Evolutionary conservation across 371 early-diverging fungal genomes (phyloP), one percentile per base, ranked within the genome.

Genomic region (Mortierella sp.): DNA sequence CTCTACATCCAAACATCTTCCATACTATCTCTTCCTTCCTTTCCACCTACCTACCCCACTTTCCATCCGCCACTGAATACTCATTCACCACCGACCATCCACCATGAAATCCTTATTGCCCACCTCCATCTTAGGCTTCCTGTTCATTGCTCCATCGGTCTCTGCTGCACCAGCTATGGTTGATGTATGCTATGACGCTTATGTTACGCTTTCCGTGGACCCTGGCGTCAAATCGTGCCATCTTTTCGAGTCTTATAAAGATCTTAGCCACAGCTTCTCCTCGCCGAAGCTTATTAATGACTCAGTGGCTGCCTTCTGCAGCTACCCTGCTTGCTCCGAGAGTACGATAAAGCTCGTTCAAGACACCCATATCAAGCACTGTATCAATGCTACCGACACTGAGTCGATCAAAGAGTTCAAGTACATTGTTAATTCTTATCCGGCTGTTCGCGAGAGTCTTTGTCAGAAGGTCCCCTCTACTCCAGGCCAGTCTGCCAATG

Each of bases 291-390:
- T n/a, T 21, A 60, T 77, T 63, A 68, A 77, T 60, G 26, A 43
- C 37, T 72, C 79, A n/a, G 66, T 65, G 0, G 46, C 72, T 18
- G 14, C 51, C 0, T 61, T 72, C 16, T 77, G 79, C 57, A 11
- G 61, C 26, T 43, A 51, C 60, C 79, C 79, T 6, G 51, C 37
- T 57, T 77, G 79, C 59, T 15, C 62, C 14, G 11, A 26, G 12
- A 37, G 52, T 12, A 37, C 72, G 6, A 47, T 77, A 57, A 55
- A 61, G 12, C 66, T 77, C 14, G 72, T 77, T 21, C 56, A 69
- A 30, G 72, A 65, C 51, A 77, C 79, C 0, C 57, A 69, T 11
- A 50, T 30, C 4, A 72, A 77, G 45, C 72, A 72, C 66, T 77
- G 79, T 51, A 51, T 69, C 45, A 68, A 72, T 37, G 47, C 63